Percentiles rank a stretch among this genome's conserved stretches.
Evolutionary conservation across 805 yeast species (phyloP).

Genomic region (Saccharomycodes ludwigii): DNA sequence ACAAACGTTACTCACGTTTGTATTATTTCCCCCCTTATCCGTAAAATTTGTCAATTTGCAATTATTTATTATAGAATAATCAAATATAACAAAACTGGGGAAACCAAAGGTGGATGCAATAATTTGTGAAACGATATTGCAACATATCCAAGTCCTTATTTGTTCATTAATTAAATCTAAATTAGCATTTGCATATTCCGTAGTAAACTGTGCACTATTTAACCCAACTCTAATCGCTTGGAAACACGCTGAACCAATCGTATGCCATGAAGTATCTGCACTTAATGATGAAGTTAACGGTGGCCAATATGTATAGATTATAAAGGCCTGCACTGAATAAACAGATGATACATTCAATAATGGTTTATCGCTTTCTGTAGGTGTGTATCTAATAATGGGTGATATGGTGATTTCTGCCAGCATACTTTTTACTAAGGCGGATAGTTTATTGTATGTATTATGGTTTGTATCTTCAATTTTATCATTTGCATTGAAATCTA

Average conservation of each 20-base stretch:
- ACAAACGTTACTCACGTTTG: too few relatives aligned
- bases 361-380: constrained; percentile 70
- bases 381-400: constrained; percentile 77
- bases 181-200: constrained; percentile 38
- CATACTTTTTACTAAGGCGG: constrained; percentile 61
- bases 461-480: constrained; percentile 6
- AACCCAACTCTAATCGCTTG: constrained; percentile 89
- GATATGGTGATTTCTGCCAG: constrained; percentile 81
- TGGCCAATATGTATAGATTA: constrained; percentile 89
- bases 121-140: constrained; percentile 81
- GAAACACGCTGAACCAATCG: constrained; percentile 84
- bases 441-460: constrained; percentile 24
- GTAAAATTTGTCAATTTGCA: constrained; percentile 33
- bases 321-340: constrained; percentile 85
- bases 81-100: constrained; percentile 85
- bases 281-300: constrained; percentile 88
- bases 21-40: constrained; percentile 7
- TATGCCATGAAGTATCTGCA: constrained; percentile 93
- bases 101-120: constrained; percentile 90
- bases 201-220: constrained; percentile 60
- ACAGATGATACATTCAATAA: constrained; percentile 81
- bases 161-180: constrained; percentile 53
- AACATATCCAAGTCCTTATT: constrained; percentile 82
- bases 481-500: constrained; percentile 13
- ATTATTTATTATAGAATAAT: constrained; percentile 48